Conservation (phyloP, 768 basidiomycete genomes). For the Auriculariales sp. region DNA sequence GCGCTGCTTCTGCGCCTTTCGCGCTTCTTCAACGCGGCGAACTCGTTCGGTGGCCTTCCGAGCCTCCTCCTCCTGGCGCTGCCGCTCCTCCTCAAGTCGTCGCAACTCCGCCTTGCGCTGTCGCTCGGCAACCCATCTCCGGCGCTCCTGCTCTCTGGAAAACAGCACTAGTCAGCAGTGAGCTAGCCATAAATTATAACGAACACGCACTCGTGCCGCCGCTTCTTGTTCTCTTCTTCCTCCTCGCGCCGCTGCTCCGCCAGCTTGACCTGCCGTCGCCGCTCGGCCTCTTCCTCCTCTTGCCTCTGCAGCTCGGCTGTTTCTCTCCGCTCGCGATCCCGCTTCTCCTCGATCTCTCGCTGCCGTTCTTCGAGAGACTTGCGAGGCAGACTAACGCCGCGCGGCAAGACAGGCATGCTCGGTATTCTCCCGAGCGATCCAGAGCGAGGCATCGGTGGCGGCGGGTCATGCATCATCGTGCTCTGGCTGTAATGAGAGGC, state of each 20-base stretch:
- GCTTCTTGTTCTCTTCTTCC: not conserved
- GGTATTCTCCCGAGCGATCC: no score
- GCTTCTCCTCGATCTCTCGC: not conserved
- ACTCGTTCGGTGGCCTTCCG: not conserved
- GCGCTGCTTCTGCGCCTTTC: slow-evolving; percentile 15
- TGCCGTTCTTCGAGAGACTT: not conserved
- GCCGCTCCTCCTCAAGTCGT: slow-evolving; percentile 20
- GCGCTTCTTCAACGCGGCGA: slow-evolving; percentile 13
- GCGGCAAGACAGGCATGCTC: not conserved
- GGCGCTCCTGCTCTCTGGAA: not conserved
- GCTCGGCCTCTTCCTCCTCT: not conserved
- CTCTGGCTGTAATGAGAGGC: not conserved
- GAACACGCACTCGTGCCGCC: not conserved
- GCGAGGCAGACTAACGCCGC: not conserved
- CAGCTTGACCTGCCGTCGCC: not conserved
- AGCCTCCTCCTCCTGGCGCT: slow-evolving; percentile 16
- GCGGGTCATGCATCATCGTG: not conserved
- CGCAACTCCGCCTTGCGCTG: slow-evolving; percentile 21
- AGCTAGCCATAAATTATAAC: not conserved
- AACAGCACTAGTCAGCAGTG: not conserved
- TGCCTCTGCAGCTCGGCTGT: not conserved
- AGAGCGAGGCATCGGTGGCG: not conserved
- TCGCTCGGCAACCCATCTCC: not conserved
- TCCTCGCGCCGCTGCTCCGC: not conserved
- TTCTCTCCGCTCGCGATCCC: not conserved